Conservation (phyloP, 1,139 yeast species). For the Sugiyamaella neomexicana region DNA sequence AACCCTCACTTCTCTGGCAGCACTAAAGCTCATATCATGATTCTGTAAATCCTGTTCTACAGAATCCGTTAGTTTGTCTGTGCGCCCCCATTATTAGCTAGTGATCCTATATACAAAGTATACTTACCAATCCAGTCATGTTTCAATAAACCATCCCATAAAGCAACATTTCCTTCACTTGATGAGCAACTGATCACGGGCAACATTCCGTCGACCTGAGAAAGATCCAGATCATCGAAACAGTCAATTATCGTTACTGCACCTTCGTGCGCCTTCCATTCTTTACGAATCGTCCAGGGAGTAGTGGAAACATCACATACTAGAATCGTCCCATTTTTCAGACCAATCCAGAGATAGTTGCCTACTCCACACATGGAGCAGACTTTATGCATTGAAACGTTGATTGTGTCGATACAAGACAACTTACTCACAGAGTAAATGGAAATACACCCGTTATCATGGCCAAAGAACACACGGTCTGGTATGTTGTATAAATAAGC, state of each 20-base stretch:
- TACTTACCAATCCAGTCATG: constrained; percentile 41
- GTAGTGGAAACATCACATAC: constrained; percentile 39
- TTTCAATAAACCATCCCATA: constrained; percentile 43
- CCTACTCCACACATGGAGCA: constrained; percentile 39
- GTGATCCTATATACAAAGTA: not conserved
- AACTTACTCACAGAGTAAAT: constrained; percentile 36
- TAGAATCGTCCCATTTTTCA: constrained; percentile 42
- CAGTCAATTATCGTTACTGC: constrained; percentile 32
- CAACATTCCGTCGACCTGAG: constrained; percentile 20
- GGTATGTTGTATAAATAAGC: constrained; percentile 32
- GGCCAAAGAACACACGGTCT: constrained; percentile 44
- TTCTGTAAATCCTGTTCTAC: constrained; percentile 35
- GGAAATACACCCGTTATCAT: constrained; percentile 45
- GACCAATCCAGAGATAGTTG: constrained; percentile 43
- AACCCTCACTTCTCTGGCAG: constrained; percentile 34
- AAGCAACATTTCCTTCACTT: constrained; percentile 24
- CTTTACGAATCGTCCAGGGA: constrained; percentile 43
- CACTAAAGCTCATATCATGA: constrained; percentile 37
- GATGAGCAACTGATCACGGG: constrained; percentile 25
- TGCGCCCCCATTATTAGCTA: not conserved
- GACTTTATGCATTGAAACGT: constrained; percentile 40
- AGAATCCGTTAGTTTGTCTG: not conserved
- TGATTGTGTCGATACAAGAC: constrained; percentile 38
- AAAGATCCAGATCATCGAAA: constrained; percentile 9
- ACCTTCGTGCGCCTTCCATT: constrained; percentile 44